Base-by-base conservation (phyloP, 805 yeast species). In the Kuraishia ogatae region DNA sequence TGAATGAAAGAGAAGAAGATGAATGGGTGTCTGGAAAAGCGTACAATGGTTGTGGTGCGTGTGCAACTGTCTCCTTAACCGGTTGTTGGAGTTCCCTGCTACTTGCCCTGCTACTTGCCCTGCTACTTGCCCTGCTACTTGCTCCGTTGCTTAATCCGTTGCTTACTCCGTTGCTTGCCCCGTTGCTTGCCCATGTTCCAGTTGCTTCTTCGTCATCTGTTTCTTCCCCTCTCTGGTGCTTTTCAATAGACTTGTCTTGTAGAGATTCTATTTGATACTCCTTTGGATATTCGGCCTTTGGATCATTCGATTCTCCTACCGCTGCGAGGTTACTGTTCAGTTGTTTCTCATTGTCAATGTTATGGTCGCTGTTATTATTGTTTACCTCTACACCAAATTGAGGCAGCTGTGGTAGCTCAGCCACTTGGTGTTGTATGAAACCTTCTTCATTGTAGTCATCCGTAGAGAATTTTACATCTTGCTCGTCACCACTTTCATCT, bases 401-500 rank as follows among this genome's bases (percentile, higher is more conserved):
- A 3, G 49, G 49, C 22, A 46, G 22, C 15, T 35, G 43, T 4
- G 49, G 24, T 19, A 46, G 13, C 15, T 15, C 49, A 8, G 49
- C 49, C 3, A 20, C 49, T 23, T 20, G 49, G 49, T 20, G 22
- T 19, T 20, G 24, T 17, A 7, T 23, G 8, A 20, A 20, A 13
- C 24, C 22, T 13, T 46, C 24, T 3, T 20, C 22, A 20, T 46
- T 22, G 8, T 20, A 22, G 19, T 46, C 49, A 22, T 22, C 15
- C 13, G 49, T 46, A 20, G 24, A 20, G 15, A 46, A 20, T 15
- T 20, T 20, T 3, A 48, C 29, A 7, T 48, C 50, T 17, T 28
- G 22, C 23, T 50, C 51, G n/a, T n/a, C n/a, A 24, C 29, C 51
- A 43, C 51, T 50, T 17, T 48, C 50, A 48, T 50, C 51, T n/a